Evolutionary conservation across 2,329 filamentous ascomycete species (phyloP), one percentile per base, ranked within the genome.

Genomic region (Microcyclosporella mali): DNA sequence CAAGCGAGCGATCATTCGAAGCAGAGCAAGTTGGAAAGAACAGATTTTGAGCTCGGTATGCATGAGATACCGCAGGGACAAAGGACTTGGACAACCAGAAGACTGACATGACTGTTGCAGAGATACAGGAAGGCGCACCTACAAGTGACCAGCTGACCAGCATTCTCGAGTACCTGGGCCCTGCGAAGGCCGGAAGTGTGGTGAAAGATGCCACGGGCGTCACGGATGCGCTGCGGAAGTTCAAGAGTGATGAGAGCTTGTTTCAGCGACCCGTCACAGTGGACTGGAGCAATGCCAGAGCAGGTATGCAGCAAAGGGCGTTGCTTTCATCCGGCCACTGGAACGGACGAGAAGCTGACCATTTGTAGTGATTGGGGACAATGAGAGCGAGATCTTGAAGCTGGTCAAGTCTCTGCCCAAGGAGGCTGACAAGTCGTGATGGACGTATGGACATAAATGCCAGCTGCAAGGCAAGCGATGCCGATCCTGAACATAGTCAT

Each of bases 221-320:
- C 59, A 76, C 77, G 49, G 89, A 95, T 66, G 92, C 90, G 2
- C 54, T 95, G 60, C 84, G 77, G 67, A 84, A 78, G 67, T 81
- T 94, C 59, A 85, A 84, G 65, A 74, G 84, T 66, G 82, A 77
- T 66, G 68, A 70, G 2, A 74, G 79, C 21, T 78, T 66, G 57
- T 89, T 97, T 65, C 70, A 84, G 57, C 70, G 82, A 53, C 90
- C 90, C 18, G 69, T 95, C 63, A 86, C 84, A 45, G 90, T 97
- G 40, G 90, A 97, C 64, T 97, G 92, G 92, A 87, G 84, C 63
- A 89, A 90, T 64, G 92, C 89, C 52, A 85, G 81, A 64, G 90
- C 82, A 35, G 72, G 85, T 69, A 65, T 42, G 68, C 61, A 29
- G 9, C 37, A 21, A 25, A 6, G 21, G 21, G 21, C 21, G 21